Percentiles rank a stretch among this genome's conserved stretches.
Evolutionary conservation across 495 filamentous ascomycete species (phyloP).

Genomic region (Diplogelasinospora grovesii): DNA sequence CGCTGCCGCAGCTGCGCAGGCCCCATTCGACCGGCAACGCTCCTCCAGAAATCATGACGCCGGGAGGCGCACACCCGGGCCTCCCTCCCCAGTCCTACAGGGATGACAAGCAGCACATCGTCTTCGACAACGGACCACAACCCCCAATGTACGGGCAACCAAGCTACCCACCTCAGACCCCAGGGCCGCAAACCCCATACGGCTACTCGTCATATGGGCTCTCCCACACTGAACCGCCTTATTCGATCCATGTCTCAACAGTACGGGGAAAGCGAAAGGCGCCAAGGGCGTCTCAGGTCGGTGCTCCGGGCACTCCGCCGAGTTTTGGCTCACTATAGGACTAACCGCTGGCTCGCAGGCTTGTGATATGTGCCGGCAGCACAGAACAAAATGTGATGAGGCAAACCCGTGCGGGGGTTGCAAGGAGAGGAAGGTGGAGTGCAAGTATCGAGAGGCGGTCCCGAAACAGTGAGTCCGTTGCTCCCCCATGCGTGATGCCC

Average conservation of each 20-base stretch:
- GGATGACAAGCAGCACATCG: constrained; percentile 41
- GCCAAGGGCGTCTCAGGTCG: constrained; percentile 45
- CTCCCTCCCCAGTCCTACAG: constrained; percentile 26
- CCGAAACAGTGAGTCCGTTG: constrained; percentile 55
- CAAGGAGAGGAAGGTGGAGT: constrained; percentile 50
- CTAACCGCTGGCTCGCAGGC: constrained; percentile 42
- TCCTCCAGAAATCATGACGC: constrained; percentile 30
- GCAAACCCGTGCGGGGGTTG: constrained; percentile 53
- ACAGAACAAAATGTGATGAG: constrained; percentile 71
- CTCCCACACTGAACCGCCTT: constrained; percentile 20
- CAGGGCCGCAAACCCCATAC: constrained; percentile 39
- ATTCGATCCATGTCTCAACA: constrained; percentile 29
- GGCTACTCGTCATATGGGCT: constrained; percentile 29
- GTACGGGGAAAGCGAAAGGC: constrained; percentile 42
- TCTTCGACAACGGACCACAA: constrained; percentile 36
- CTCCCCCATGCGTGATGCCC: background rate
- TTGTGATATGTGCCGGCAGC: constrained; percentile 59
- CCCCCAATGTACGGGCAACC: constrained; percentile 38
- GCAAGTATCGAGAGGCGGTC: constrained; percentile 59
- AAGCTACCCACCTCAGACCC: constrained; percentile 40
- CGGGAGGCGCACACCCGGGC: constrained; percentile 27
- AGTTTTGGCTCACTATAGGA: too few species aligned
- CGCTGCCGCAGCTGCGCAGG: constrained; percentile 37
- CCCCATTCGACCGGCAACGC: constrained; percentile 38
- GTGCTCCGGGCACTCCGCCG: constrained; percentile 7